Percentiles rank a stretch among this genome's conserved stretches.
Conservation (phyloP, 2,329 filamentous ascomycete species). For the Botryotinia globosa region DNA sequence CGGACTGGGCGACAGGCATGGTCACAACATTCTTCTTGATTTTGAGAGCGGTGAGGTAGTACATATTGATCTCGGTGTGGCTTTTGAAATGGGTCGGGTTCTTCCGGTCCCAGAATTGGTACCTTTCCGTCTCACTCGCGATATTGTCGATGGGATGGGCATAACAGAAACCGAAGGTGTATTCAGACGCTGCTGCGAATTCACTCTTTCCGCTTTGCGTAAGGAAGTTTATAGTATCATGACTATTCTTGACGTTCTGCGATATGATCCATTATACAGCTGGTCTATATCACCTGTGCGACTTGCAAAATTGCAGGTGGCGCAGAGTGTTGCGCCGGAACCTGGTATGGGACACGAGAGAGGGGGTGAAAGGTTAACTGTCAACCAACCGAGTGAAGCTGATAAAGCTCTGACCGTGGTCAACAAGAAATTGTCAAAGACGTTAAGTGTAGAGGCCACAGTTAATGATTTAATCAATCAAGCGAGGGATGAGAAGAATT, state of each 20-base stretch:
- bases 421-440: constrained; percentile 92
- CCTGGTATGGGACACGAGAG: constrained; percentile 33
- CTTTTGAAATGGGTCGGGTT: constrained; percentile 95
- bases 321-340: constrained; percentile 46
- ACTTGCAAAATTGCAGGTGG: constrained; percentile 62
- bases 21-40: constrained; percentile 94
- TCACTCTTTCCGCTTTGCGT: constrained; percentile 90
- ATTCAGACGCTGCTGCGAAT: constrained; percentile 96
- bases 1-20: constrained; percentile 89
- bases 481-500: constrained; percentile 86
- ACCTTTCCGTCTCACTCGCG: constrained; percentile 88
- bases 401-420: constrained; percentile 90
- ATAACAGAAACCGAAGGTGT: constrained; percentile 93
- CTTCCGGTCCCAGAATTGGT: constrained; percentile 93
- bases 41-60: constrained; percentile 87
- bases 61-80: constrained; percentile 94
- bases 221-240: constrained; percentile 96
- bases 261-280: constrained; percentile 95
- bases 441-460: constrained; percentile 87
- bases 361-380: constrained; percentile 41
- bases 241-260: constrained; percentile 94
- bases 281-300: constrained; percentile 82
- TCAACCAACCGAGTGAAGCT: constrained; percentile 71
- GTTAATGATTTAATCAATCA: constrained; percentile 97
- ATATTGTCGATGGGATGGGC: constrained; percentile 96